Evolutionary conservation across 495 filamentous ascomycete genomes (phyloP).

Genomic region (Amniculicola lignicola): DNA sequence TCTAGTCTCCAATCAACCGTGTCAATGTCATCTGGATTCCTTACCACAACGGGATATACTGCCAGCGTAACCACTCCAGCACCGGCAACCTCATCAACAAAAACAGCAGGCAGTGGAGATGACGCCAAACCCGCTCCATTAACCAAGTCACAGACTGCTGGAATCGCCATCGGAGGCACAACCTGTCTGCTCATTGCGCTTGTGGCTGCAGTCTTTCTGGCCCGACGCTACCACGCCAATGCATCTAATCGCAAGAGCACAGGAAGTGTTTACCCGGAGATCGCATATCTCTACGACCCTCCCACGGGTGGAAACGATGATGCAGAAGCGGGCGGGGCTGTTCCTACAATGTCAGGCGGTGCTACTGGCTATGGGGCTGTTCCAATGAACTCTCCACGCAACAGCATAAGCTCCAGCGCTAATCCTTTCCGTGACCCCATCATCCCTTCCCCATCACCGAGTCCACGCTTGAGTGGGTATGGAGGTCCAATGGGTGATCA

Average conservation of each 20-base stretch:
- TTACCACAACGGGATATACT: background rate
- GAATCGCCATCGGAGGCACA: conserved; percentile 25
- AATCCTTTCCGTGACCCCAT: conserved; percentile 14
- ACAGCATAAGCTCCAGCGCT: background rate
- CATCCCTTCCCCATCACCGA: conserved; percentile 5
- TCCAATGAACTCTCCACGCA: conserved; percentile 7
- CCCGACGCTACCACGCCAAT: conserved; percentile 20
- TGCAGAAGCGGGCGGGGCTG: conserved; percentile 20
- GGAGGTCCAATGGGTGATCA: background rate
- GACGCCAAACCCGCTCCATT: conserved; percentile 11
- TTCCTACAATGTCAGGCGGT: conserved; percentile 25
- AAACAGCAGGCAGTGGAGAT: conserved; percentile 1
- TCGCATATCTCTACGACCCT: conserved; percentile 32
- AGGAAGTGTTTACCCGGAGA: conserved; percentile 27
- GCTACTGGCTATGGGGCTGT: conserved; percentile 11
- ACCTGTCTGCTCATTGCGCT: conserved; percentile 26
- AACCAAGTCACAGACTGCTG: conserved; percentile 22
- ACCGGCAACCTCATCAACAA: conserved; percentile 9
- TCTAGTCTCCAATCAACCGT: background rate
- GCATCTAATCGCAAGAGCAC: conserved; percentile 8
- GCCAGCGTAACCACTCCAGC: background rate
- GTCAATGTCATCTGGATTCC: too few relatives aligned
- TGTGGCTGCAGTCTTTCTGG: conserved; percentile 23
- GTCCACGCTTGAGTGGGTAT: conserved; percentile 5
- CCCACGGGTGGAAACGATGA: conserved; percentile 14